Evolutionary conservation across 495 filamentous ascomycete genomes (phyloP), one percentile per base, ranked within the genome.

Genomic region (Xylaria telfairii): DNA sequence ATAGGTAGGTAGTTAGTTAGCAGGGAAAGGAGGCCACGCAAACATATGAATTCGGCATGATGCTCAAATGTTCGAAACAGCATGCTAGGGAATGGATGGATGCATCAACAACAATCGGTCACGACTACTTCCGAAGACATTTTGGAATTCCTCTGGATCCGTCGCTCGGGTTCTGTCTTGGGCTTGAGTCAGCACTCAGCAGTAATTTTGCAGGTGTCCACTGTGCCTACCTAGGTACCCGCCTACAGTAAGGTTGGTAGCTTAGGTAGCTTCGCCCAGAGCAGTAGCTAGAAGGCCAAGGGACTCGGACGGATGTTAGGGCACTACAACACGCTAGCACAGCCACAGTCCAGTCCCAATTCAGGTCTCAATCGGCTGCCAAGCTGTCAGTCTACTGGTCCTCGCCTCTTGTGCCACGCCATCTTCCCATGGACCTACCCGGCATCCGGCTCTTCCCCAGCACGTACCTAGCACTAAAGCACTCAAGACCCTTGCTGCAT

Each of bases 401-500:
- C 28, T 59, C 56, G 32, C 56, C 56, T 59, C 8, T 21, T 62
- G 37, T 62, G 61, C 39, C 61, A 64, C 41, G 61, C 61, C 41
- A 46, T 28, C 61, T 30, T 47, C 19, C n/a, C 8, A 32, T 15
- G 7, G 19, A n/a, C 41, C 42, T 26, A 53, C 46, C 34, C 62
- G 62, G 62, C 62, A 34, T 65, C 62, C 62, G 62, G 62, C 44
- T n/a, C n/a, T 34, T 64, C 17, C 37, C 61, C 41, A 63, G 10
- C 37, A 13, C 19, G 17, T 21, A 5, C 13, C 17, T 13, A 26
- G 57, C 34, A 61, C 37, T 6, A 4, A 21, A 59, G 19, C 10
- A 8, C 34, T n/a, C 30, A 3, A 30, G 61, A 64, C 61, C 61
- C 61, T 64, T 30, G 28, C 28, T 24, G 42, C 44, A 65, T 47